Conservation (phyloP, 2,329 filamentous ascomycete species). For the Arachnomyces sp. region DNA sequence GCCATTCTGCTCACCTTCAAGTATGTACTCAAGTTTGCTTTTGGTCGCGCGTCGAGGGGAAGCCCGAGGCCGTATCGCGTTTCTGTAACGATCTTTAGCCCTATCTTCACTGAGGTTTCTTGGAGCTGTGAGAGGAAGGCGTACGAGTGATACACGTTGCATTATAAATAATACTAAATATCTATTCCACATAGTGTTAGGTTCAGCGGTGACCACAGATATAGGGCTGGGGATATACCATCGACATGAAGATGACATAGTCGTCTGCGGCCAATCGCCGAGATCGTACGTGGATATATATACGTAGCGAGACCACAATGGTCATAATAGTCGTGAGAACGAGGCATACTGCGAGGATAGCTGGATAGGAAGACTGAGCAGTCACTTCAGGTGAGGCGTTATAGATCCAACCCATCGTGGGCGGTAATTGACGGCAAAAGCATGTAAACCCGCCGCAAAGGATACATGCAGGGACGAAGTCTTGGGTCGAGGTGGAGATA, state of each 20-base stretch:
- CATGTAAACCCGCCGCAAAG: background rate
- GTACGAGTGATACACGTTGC: conserved; percentile 43
- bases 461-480: conserved; percentile 11
- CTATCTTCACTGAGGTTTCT: too few relatives aligned
- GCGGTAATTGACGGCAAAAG: background rate
- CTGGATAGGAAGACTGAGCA: conserved; percentile 39
- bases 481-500: conserved; percentile 13
- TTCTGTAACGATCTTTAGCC: conserved; percentile 28
- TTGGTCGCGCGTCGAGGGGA: conserved; percentile 37
- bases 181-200: conserved; percentile 14
- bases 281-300: conserved; percentile 36
- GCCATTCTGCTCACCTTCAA: conserved; percentile 22
- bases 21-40: conserved; percentile 38
- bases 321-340: conserved; percentile 38
- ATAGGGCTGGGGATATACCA: conserved; percentile 18
- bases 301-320: conserved; percentile 32
- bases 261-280: conserved; percentile 43
- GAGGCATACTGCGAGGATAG: conserved; percentile 44
- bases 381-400: conserved; percentile 43
- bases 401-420: conserved; percentile 44
- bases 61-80: conserved; percentile 48
- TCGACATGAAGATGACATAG: conserved; percentile 31
- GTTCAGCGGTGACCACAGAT: conserved; percentile 16
- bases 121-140: conserved; percentile 12
- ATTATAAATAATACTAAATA: conserved; percentile 44